phyloP scores from a whole-genome alignment of 768 basidiomycete genomes.

The Boletus tomentosulus region DNA sequence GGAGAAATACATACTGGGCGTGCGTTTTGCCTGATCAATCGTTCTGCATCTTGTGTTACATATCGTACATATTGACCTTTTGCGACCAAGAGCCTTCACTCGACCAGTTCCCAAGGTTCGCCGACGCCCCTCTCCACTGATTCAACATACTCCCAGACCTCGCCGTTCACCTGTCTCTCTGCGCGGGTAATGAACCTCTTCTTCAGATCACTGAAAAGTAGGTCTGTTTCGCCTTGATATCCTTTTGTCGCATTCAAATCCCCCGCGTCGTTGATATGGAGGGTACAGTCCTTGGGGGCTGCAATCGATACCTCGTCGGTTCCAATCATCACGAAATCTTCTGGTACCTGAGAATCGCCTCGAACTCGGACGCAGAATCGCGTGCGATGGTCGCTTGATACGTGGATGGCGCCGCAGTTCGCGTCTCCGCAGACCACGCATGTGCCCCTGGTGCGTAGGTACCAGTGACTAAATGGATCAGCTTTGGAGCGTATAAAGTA shows the following conservation, averaged over 20 bases:
- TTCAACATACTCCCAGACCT: neutral
- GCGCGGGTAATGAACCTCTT: neutral
- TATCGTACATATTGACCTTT: too few relatives aligned
- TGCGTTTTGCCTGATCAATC: too few relatives aligned
- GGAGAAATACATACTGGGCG: too few relatives aligned
- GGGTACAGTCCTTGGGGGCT: neutral
- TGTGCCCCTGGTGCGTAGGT: neutral
- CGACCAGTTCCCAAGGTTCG: neutral
- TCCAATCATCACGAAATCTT: neutral
- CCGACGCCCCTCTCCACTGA: neutral
- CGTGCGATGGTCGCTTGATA: neutral
- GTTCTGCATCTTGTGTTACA: too few relatives aligned
- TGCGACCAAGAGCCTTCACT: neutral
- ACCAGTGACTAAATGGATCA: neutral
- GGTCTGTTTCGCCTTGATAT: neutral
- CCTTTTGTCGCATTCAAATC: neutral
- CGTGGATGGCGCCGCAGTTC: neutral
- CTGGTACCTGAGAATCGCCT: neutral
- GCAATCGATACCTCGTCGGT: neutral
- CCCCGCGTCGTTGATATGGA: neutral
- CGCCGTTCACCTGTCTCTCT: neutral
- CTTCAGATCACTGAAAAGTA: neutral
- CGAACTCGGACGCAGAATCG: neutral
- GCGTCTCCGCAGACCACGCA: neutral
- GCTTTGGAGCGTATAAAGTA: neutral